phyloP scores from a whole-genome alignment of 306 rosid genomes.

The Inga leiocalycina region DNA sequence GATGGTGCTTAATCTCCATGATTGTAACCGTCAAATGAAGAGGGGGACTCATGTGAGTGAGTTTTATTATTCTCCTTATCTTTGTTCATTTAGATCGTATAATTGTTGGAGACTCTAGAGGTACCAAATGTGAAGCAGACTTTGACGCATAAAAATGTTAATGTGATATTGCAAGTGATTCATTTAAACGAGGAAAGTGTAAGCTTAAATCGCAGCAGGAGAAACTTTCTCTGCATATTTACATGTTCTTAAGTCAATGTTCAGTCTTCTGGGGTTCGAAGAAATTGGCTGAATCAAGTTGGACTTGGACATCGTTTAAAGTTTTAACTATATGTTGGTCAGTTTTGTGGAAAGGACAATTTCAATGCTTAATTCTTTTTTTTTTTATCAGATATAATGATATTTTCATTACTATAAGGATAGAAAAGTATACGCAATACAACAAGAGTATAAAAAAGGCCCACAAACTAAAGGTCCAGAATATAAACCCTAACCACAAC shows the following conservation, averaged over 20 bases:
- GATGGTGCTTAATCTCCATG: conserved; percentile 46
- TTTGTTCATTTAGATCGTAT: background rate
- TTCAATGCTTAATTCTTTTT: too few species aligned
- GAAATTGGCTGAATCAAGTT: too few species aligned
- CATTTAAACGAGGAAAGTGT: background rate
- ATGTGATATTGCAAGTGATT: background rate
- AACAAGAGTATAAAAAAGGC: too few species aligned
- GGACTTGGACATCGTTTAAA: too few species aligned
- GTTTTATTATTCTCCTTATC: background rate
- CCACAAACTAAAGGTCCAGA: too few species aligned
- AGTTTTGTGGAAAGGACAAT: too few species aligned
- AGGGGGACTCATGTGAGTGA: background rate
- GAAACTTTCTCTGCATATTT: background rate
- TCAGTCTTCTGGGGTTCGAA: background rate
- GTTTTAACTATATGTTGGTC: too few species aligned
- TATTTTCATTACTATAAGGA: too few species aligned
- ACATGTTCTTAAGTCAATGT: background rate
- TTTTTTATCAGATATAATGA: too few species aligned
- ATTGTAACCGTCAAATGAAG: background rate
- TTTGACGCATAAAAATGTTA: background rate
- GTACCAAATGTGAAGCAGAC: background rate
- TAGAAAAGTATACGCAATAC: too few species aligned
- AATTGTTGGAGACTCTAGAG: background rate
- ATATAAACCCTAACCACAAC: too few species aligned
- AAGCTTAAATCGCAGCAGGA: background rate